phyloP scores from a whole-genome alignment of 345 rosid species.

The Geranium brycei region DNA sequence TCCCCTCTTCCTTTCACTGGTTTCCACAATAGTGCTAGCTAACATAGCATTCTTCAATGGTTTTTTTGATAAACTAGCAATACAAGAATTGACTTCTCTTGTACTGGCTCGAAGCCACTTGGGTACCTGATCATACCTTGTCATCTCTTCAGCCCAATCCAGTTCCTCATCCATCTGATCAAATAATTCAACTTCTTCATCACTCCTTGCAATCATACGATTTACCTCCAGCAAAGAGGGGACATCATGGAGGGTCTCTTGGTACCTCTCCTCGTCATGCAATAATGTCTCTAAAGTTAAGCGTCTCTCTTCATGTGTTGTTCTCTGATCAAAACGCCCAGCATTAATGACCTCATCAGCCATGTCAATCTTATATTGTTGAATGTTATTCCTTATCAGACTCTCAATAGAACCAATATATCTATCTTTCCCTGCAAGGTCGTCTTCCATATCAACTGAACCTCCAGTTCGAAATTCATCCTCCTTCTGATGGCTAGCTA shows the following conservation, averaged over 20 bases:
- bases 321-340: slow-evolving; percentile 99
- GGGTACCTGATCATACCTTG: slow-evolving; percentile 84
- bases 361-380: slow-evolving; percentile 99
- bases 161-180: slow-evolving; percentile 99
- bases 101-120: slow-evolving; percentile 91
- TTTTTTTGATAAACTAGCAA: slow-evolving; percentile 77
- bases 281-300: slow-evolving; percentile 91
- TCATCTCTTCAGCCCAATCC: slow-evolving; percentile 94
- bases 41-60: slow-evolving; percentile 58
- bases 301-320: slow-evolving; percentile 98
- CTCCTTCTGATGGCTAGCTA: slow-evolving; percentile 84
- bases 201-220: slow-evolving; percentile 94
- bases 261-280: slow-evolving; percentile 97
- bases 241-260: slow-evolving; percentile 96
- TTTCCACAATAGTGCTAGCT: slow-evolving; percentile 33
- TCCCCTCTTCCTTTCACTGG: slow-evolving; percentile 74
- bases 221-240: slow-evolving; percentile 92
- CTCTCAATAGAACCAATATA: slow-evolving; percentile 97
- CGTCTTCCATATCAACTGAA: slow-evolving; percentile 76
- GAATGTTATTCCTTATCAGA: slow-evolving; percentile 96
- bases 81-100: slow-evolving; percentile 55
- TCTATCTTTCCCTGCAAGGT: slow-evolving; percentile 94
- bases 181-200: slow-evolving; percentile 87
- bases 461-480: slow-evolving; percentile 90
- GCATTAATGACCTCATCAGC: slow-evolving; percentile 99